Conservation (phyloP, 108 stramenopile species). For the Pseudonitzschia delicatissima region DNA sequence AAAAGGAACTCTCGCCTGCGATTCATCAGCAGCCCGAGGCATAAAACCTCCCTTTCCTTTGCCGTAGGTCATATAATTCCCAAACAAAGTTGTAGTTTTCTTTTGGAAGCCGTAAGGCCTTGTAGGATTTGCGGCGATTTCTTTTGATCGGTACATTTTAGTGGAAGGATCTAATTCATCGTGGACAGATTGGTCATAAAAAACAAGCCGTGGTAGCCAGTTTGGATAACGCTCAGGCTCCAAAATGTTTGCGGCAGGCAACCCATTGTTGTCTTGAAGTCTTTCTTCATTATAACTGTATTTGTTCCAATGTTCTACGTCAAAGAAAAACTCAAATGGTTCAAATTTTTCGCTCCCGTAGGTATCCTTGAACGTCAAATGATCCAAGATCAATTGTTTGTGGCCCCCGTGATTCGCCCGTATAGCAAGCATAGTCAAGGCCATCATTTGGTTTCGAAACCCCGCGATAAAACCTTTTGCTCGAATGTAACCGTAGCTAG, state of each 20-base stretch:
- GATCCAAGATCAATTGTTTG: constrained; percentile 12
- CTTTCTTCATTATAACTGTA: neutral
- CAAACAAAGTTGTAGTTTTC: neutral
- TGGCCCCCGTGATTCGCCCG: constrained; percentile 14
- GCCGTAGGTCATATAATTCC: neutral
- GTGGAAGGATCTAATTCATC: constrained; percentile 15
- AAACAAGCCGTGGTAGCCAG: constrained; percentile 16
- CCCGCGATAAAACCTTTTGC: constrained; percentile 19
- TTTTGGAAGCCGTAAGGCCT: constrained; percentile 1
- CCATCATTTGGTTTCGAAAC: constrained; percentile 34
- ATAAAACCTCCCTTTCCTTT: neutral
- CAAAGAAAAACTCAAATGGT: constrained; percentile 17
- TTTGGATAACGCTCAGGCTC: no score
- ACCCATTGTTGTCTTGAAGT: no score
- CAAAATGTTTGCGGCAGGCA: no score
- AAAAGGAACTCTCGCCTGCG: neutral
- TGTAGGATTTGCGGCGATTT: neutral
- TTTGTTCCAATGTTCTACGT: constrained; percentile 34
- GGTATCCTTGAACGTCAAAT: constrained; percentile 29
- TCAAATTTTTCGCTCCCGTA: constrained; percentile 21
- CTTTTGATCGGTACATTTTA: neutral
- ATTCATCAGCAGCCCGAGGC: neutral
- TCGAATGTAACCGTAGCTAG: neutral
- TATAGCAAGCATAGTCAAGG: constrained; percentile 22
- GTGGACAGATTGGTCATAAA: constrained; percentile 13